Conservation (phyloP, 495 filamentous ascomycete species). For the Lindgomyces ingoldianus region DNA sequence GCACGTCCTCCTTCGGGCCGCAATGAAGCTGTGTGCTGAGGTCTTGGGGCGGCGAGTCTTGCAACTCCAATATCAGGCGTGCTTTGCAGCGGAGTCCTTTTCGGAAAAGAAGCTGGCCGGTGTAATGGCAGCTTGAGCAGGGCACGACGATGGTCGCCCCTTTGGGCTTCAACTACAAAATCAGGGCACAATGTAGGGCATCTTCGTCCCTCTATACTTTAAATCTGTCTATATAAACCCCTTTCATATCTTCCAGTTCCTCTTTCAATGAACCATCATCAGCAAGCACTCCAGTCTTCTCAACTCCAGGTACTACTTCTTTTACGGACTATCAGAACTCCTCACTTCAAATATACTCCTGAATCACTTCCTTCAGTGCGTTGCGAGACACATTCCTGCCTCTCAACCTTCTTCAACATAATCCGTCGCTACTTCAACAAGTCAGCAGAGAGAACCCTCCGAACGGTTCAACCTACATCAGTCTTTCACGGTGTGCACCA, state of each 20-base stretch:
- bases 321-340: neutral
- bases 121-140: neutral
- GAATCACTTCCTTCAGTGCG: neutral
- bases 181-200: conserved; percentile 2
- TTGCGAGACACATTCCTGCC: too few species aligned
- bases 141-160: neutral
- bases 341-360: neutral
- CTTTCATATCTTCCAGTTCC: too few species aligned
- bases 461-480: neutral
- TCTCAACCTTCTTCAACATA: too few species aligned
- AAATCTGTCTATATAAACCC: too few species aligned
- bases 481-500: too few species aligned
- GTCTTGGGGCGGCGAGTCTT: conserved; percentile 1
- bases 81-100: neutral
- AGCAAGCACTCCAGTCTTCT: neutral
- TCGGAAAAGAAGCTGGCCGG: neutral
- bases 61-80: neutral
- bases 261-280: conserved; percentile 1
- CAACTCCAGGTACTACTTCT: neutral
- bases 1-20: conserved; percentile 9
- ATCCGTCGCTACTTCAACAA: too few species aligned
- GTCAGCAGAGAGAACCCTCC: too few species aligned
- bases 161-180: neutral
- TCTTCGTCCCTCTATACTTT: too few species aligned
- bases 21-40: neutral